Conservation (phyloP, 2,329 filamentous ascomycete species). For the Pyricularia sp. region DNA sequence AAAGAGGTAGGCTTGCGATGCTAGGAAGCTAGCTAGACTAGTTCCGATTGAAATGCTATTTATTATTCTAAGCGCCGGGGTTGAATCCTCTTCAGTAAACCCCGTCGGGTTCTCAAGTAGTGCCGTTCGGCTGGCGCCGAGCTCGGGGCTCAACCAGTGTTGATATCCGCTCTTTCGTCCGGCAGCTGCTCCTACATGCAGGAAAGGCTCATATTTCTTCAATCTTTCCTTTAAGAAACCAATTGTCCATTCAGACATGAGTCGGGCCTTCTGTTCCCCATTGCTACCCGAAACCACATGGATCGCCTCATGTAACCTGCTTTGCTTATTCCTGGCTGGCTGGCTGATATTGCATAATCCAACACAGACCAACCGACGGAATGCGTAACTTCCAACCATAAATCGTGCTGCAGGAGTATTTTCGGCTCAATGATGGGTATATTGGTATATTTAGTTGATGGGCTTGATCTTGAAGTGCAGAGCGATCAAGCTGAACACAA, state of each 20-base stretch:
- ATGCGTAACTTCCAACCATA: not conserved
- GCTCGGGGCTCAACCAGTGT: not conserved
- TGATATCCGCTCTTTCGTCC: not conserved
- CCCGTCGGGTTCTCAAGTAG: not conserved
- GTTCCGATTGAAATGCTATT: not conserved
- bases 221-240: not conserved
- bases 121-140: not conserved
- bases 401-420: not conserved
- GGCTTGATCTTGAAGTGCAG: conserved; percentile 95
- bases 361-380: not conserved
- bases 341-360: not conserved
- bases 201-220: not conserved
- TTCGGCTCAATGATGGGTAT: not conserved
- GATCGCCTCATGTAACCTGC: not conserved
- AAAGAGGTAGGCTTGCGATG: not conserved
- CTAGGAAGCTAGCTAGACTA: not conserved
- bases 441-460: conserved; percentile 29
- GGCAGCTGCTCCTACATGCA: not conserved
- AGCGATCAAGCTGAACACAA: conserved; percentile 92
- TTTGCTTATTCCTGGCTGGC: not conserved
- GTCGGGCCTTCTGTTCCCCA: not conserved
- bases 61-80: not conserved
- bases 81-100: not conserved
- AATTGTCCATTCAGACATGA: not conserved
- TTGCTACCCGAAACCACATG: not conserved